A percentile compares a stretch with the other conserved stretches of the same genome.
Evolutionary conservation across 352 stramenopile species (phyloP).

Genomic region (Plasmopara muralis): DNA sequence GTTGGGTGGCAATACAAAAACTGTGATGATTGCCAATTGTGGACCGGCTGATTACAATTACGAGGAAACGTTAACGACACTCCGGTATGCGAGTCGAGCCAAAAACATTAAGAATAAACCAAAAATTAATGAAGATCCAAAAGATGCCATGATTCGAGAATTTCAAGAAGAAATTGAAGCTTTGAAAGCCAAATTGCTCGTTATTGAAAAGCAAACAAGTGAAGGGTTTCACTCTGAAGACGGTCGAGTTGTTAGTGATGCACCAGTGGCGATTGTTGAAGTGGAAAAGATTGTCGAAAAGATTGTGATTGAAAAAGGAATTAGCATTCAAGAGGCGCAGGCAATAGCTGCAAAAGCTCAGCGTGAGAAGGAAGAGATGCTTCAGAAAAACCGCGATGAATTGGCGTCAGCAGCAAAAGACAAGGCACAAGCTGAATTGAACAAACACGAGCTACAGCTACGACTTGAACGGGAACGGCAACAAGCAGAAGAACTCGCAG

Average conservation of each 20-base stretch:
- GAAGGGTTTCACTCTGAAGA: conserved; percentile 7
- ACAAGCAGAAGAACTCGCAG: conserved; percentile 54
- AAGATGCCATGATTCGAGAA: conserved; percentile 96
- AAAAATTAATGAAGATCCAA: conserved; percentile 97
- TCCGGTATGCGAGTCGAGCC: conserved; percentile 95
- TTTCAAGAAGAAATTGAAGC: conserved; percentile 95
- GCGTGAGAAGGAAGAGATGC: conserved; percentile 69
- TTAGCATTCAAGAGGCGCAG: conserved; percentile 72
- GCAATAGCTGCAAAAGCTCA: conserved; percentile 65
- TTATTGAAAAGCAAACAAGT: conserved; percentile 46
- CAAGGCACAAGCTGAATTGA: conserved; percentile 77
- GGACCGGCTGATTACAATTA: conserved; percentile 98
- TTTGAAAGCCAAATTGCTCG: conserved; percentile 80
- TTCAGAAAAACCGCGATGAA: conserved; percentile 62
- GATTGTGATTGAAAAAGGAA: conserved; percentile 76
- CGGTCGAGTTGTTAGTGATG: conserved; percentile 1
- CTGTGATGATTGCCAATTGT: conserved; percentile 97
- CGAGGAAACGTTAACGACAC: conserved; percentile 90
- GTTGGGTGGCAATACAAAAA: conserved; percentile 97
- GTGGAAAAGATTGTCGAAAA: conserved; percentile 82
- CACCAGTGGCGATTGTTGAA: conserved; percentile 41
- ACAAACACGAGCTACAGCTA: conserved; percentile 79
- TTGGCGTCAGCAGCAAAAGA: conserved; percentile 67
- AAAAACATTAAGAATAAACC: conserved; percentile 99
- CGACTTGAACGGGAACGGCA: conserved; percentile 86